These are phyloP conservation scores for Russula earlei DNA, from an alignment of 768 basidiomycete species.

Conservation along the genomic window DNA sequence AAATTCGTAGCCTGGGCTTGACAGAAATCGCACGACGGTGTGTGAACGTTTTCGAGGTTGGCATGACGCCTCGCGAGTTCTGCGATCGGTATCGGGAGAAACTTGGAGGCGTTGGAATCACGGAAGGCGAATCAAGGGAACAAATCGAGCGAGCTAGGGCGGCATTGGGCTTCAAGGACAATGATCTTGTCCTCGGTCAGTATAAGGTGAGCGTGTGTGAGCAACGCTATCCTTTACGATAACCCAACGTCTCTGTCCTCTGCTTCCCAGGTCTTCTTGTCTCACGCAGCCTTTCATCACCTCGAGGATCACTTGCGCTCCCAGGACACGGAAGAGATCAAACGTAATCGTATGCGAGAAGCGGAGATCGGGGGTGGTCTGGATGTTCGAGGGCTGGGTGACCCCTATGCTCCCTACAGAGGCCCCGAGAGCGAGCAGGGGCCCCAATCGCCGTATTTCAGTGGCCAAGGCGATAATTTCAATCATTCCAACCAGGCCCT, in stretches of 20 bases:
- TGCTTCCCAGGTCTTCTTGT: slow-evolving; percentile 68
- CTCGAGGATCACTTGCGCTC: slow-evolving; percentile 84
- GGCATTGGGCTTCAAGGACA: slow-evolving; percentile 49
- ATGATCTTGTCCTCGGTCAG: slow-evolving; percentile 72
- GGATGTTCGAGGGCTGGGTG: slow-evolving; percentile 43
- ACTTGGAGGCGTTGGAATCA: slow-evolving; percentile 44
- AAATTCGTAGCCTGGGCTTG: slow-evolving; percentile 75
- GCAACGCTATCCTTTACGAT: not conserved
- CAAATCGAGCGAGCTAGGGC: slow-evolving; percentile 49
- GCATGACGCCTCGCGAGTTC: slow-evolving; percentile 81
- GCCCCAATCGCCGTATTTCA: slow-evolving; percentile 27
- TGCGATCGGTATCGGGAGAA: slow-evolving; percentile 72
- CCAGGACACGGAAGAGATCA: slow-evolving; percentile 78
- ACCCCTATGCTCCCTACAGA: slow-evolving; percentile 74
- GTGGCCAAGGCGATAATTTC: slow-evolving; percentile 40
- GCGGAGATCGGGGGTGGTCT: slow-evolving; percentile 66
- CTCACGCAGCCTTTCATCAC: slow-evolving; percentile 73
- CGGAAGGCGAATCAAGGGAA: slow-evolving; percentile 52
- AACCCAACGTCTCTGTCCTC: not conserved
- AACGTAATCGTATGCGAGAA: slow-evolving; percentile 67
- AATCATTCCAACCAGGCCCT: slow-evolving; percentile 57
- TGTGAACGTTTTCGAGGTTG: slow-evolving; percentile 66
- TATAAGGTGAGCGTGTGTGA: slow-evolving; percentile 53
- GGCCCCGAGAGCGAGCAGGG: slow-evolving; percentile 40
- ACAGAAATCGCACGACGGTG: slow-evolving; percentile 65